Evolutionary conservation across 1,139 yeast genomes (phyloP), one percentile per base, ranked within the genome.

Genomic region (Suhomyces anneliseae): DNA sequence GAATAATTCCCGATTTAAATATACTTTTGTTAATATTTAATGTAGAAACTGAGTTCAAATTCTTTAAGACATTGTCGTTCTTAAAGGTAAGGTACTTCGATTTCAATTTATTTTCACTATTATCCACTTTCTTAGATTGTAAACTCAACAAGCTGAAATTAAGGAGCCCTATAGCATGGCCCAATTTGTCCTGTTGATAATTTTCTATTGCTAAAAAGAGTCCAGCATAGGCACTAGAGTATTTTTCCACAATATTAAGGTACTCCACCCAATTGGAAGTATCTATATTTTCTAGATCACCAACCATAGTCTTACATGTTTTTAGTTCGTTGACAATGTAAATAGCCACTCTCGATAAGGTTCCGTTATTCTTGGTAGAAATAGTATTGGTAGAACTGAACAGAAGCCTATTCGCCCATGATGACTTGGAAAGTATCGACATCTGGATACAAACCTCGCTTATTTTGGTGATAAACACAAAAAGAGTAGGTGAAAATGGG

Each of bases 151-250:
- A 59, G 27, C 77, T 59, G 44, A 63, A 74, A 45, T 74, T 72
- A 6, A 74, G 56, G 15, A 75, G 56, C 0, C 81, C 81, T 24
- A 76, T 63, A 1, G 80, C 77, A 37, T 65, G 68, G 1, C 81
- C 81, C 9, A 74, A 43, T 45, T 69, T 66, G 42, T 65, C 60
- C 42, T 73, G 70, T 49, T 72, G 76, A 52, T 76, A 74, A 44
- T 66, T 60, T 48, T 75, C 80, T 36, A 74, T 68, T 0, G 79
- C 61, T 19, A 74, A 61, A 49, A 74, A 76, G 37, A 72, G 55
- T 0, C 76, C 79, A 33, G 78, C 73, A 48, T 74, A 74, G 0
- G 78, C 78, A 19, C 61, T 56, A 5, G 70, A 62, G 54, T 75
- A 76, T 42, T 66, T 70, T 40, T 66, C 66, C 35, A 71, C 57